phyloP scores from a whole-genome alignment of 1,284 basidiomycete species.

The Paramarasmius palmivorus region DNA sequence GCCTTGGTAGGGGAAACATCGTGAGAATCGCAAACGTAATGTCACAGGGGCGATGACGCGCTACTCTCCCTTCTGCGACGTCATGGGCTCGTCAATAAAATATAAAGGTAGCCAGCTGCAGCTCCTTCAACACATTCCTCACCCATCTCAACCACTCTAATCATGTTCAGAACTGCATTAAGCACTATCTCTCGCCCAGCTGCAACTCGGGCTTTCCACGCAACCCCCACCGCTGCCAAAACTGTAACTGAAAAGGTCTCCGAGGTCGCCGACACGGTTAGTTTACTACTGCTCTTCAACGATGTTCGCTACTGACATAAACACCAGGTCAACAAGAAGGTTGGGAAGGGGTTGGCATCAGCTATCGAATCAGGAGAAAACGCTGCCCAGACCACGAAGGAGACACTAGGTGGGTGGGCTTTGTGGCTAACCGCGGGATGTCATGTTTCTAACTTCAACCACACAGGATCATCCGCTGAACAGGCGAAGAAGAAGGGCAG shows the following conservation, averaged over 20 bases:
- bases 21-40: too few relatives aligned
- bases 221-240: conserved; percentile 46
- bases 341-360: conserved; percentile 59
- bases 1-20: too few relatives aligned
- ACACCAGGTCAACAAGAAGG: conserved; percentile 58
- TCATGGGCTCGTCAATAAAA: not conserved
- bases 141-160: not conserved
- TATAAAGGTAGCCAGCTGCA: not conserved
- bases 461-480: conserved; percentile 29
- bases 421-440: too few relatives aligned
- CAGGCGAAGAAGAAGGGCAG: conserved; percentile 31
- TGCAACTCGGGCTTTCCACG: conserved; percentile 37
- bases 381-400: conserved; percentile 54
- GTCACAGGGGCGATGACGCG: too few relatives aligned
- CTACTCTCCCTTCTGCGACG: too few relatives aligned
- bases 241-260: conserved; percentile 63
- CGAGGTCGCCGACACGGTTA: conserved; percentile 59
- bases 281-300: too few relatives aligned
- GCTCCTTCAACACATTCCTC: too few relatives aligned
- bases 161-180: conserved; percentile 26
- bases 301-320: too few relatives aligned
- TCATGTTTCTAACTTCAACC: not conserved
- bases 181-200: conserved; percentile 21
- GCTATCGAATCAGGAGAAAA: conserved; percentile 67
- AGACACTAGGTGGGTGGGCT: conserved; percentile 50